Base-by-base conservation (phyloP, 345 rosid genomes). In the Aquilaria malaccensis region DNA sequence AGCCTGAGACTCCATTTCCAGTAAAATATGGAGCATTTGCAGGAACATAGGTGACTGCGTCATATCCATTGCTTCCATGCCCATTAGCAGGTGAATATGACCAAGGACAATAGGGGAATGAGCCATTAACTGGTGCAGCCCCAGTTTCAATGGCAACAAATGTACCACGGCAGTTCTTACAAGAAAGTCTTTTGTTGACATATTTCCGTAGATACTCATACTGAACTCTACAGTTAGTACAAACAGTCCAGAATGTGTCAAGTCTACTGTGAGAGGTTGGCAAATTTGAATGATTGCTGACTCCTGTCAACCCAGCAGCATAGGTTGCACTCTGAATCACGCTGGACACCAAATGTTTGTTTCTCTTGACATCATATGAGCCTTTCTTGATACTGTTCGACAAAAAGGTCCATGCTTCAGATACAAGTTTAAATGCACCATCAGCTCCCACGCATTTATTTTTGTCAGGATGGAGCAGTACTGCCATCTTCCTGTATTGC, bases 151-250 rank as follows among this genome's bases (percentile, higher is more conserved):
- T 80, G 30, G 93, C 93, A 68, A 86, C 55, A 58, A 86, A 94
- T 15, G 93, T 85, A 59, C 96, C 99, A 3, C 99, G 95, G 43
- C 99, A 94, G 76, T 94, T 94, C 88, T 94, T 94, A 74, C 99
- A 94, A 7, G 99, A 94, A 72, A 94, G 96, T 71, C 85, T 80
- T 83, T 86, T 86, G 55, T 94, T 94, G 72, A 90, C 93, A 60
- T 94, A 94, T 89, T 94, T 94, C 59, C 97, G 79, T 12, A 94
- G 81, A 72, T 94, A 94, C 79, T 94, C 97, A 46, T 94, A 94
- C 80, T 94, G 99, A 74, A 94, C 95, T 75, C 88, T 94, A 80
- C 97, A 94, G 64, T 96, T 86, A 6, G 99, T 90, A 73, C 99
- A 94, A 43, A 94, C 96, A 52, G 99, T 94, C 93, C 97, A 90